Base-by-base conservation (phyloP, 306 rosid species). In the Alnus glutinosa region DNA sequence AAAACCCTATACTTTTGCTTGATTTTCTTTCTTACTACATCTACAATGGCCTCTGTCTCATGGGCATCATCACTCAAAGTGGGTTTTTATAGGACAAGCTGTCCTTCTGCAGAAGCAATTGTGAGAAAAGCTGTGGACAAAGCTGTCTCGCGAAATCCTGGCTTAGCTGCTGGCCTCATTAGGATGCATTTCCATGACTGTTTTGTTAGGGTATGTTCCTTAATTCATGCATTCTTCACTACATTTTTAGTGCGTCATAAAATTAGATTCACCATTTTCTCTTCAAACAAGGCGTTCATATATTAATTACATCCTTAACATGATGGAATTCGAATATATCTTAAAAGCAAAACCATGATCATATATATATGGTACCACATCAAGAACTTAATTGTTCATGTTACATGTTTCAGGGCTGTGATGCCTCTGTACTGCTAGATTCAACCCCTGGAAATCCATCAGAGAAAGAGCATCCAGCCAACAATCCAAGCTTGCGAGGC, bases 151-250 rank as follows among this genome's bases (percentile, higher is more conserved):
- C 67, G 7, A 1, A 76, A 84, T 68, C 77, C 86, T 1, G 83
- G 85, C 83, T 7, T 82, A 0, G 86, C 85, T 39, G 86, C 88
- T 18, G 86, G 83, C 44, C 84, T 84, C 55, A 82, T 87, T 4
- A 48, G 90, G 57, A 70, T 87, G 83, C 86, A 87, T 70, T 87
- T 84, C 52, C 88, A 87, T 44, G 90, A 87, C 37, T 87, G 88
- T 14, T 87, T 87, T 58, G 85, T 84, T 10, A 79, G 90, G 74
- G 88, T 83, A 78, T 9, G 67, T 19, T 11, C 34, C 2, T 46
- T 23, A 12, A 3, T 12, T 36, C 7, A 0, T 7, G 0, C 1
- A 3, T 19, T 58, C 0, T 23, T 11, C 64, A 19, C 37, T 23
- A 3, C 11, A 23, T 19, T 23, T 58, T 23, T 23, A 23, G 28